Base-by-base conservation (phyloP, 805 yeast species). In the Huiozyma sinensis region DNA sequence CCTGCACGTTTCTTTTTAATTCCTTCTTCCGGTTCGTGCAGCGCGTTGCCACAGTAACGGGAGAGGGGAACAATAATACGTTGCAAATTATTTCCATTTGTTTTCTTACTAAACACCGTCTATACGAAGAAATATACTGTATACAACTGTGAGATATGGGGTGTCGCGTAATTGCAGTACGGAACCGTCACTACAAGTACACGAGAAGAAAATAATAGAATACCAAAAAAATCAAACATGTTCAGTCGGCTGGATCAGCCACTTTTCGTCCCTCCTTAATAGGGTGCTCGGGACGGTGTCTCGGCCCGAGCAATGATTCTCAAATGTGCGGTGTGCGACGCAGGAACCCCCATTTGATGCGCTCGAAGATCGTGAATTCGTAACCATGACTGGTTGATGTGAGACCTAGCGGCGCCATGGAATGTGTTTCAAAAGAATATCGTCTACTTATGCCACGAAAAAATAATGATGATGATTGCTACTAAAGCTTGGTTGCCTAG, bases 161-260 rank as follows among this genome's bases (percentile, higher is more conserved):
- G 24, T 17, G 24, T 17, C 4, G 24, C 24, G 24, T 17, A 17
- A 17, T 17, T 17, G 24, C 4, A 17, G 24, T 17, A 17, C 24
- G 24, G 24, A 3, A 3, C 24, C 24, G 24, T 4, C 4, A 17
- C 24, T 17, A 17, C 24, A 17, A 4, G 24, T 17, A 17, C 24
- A 17, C 4, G 24, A 4, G 24, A 17, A 17, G 24, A 17, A 17
- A 17, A 17, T 17, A 17, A 17, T 31, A 11, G 33, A 33, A 40
- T 46, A 49, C 61, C 58, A 58, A 58, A 60, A 52, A 50, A 54
- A 57, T 52, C 63, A 54, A 60, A 58, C 65, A 49, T 58, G 48
- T 56, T 47, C 54, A 52, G 64, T 57, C 64, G 57, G 54, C 28
- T 27, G 7, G 29, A 28, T 7, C 13, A 12, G 27, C 44, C 59